A percentile compares a stretch with the other conserved stretches of the same genome.
Evolutionary conservation across 1,139 yeast species (phyloP).

Genomic region (Hemisphaericaspora lyxosophila): DNA sequence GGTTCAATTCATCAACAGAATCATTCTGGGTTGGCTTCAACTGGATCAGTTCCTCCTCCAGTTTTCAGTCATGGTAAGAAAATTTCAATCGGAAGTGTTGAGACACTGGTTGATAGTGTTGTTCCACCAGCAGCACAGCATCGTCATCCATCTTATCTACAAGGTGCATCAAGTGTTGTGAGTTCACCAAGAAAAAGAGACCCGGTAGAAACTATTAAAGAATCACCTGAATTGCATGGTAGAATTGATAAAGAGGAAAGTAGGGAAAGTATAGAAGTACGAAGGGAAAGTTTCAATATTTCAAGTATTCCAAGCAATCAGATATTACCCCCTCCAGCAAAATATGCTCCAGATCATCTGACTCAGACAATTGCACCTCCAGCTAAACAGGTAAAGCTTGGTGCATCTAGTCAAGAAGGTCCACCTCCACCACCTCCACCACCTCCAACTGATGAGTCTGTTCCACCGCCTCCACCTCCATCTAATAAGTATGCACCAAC

Average conservation of each 20-base stretch:
- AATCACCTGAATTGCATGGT: constrained; percentile 15
- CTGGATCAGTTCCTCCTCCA: neutral
- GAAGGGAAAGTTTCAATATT: no score
- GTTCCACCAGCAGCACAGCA: constrained; percentile 13
- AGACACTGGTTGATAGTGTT: constrained; percentile 25
- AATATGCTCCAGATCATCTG: no score
- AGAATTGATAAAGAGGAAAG: constrained; percentile 1
- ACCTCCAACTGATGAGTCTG: constrained; percentile 13
- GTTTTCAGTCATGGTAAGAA: constrained; percentile 16
- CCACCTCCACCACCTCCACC: constrained; percentile 11
- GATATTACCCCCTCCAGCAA: no score
- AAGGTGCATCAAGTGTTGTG: neutral
- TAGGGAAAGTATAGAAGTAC: neutral
- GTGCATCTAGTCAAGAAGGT: no score
- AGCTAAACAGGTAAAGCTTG: no score
- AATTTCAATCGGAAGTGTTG: constrained; percentile 26
- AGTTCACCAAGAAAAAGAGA: constrained; percentile 10
- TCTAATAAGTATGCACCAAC: no score
- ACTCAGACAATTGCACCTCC: no score
- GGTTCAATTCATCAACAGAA: constrained; percentile 1
- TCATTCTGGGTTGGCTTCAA: neutral
- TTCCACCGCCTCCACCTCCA: constrained; percentile 1
- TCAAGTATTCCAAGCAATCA: no score
- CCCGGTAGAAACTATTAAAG: constrained; percentile 14
- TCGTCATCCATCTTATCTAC: neutral